Evolutionary conservation across 140 eudicot genomes (phyloP).

Genomic region (Stevia rebaudiana): DNA sequence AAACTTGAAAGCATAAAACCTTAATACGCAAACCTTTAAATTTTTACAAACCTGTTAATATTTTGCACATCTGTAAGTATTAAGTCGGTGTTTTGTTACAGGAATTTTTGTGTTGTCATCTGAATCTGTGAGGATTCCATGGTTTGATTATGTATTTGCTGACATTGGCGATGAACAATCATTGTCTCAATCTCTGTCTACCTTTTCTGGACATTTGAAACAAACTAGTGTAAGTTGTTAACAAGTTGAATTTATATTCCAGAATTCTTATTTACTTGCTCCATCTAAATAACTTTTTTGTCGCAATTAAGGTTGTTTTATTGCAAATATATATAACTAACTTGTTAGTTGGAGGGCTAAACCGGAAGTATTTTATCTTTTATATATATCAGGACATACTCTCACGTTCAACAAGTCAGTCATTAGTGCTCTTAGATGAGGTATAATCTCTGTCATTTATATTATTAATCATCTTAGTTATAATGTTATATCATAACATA

Average conservation of each 20-base stretch:
- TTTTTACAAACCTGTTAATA: no score
- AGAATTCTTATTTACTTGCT: constrained; percentile 7
- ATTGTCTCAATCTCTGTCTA: constrained; percentile 86
- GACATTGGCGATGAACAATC: constrained; percentile 98
- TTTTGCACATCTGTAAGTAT: no score
- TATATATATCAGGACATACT: constrained; percentile 58
- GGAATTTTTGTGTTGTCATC: constrained; percentile 84
- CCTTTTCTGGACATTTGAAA: constrained; percentile 82
- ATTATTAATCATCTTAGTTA: constrained; percentile 14
- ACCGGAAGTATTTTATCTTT: not conserved
- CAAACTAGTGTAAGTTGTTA: constrained; percentile 59
- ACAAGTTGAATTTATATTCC: not conserved
- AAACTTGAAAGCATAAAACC: no score
- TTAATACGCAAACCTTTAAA: no score
- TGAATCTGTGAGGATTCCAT: constrained; percentile 79
- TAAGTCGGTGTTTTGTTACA: constrained; percentile 20
- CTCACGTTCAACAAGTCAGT: constrained; percentile 52
- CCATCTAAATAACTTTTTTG: not conserved
- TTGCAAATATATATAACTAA: constrained; percentile 1
- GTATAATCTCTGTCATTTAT: constrained; percentile 37
- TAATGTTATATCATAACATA: not conserved
- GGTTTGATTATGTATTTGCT: constrained; percentile 90
- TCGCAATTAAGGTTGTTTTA: constrained; percentile 8
- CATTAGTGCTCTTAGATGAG: constrained; percentile 93
- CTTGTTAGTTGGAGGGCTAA: constrained; percentile 20